Evolutionary conservation across 2,329 filamentous ascomycete species (phyloP), one percentile per base, ranked within the genome.

Genomic region (Fusarium mangiferae): DNA sequence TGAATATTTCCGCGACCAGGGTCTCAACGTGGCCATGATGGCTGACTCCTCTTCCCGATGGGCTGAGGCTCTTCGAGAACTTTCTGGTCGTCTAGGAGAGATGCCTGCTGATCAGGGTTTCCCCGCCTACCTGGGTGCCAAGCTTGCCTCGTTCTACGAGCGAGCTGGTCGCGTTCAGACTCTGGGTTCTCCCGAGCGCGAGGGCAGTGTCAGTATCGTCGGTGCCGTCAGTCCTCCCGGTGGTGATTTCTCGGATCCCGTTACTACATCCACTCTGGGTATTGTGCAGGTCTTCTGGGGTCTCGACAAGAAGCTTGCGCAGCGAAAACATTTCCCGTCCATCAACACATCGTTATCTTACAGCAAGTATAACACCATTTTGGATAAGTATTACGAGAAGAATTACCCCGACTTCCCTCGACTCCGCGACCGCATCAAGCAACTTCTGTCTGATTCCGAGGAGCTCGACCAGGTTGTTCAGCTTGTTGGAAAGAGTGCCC

Each of bases 281-380:
- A 99, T 99, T 81, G 96, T 99, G 80, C 96, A 99, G 84, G 96
- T 99, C 78, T 99, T 99, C 88, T 99, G 96, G 96, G 96, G 96
- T 89, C 90, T 98, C 57, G 96, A 99, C 89, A 98, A 99, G 92
- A 98, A 98, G 88, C 92, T 99, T 69, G 96, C 96, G 28, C 96
- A 98, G 86, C 92, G 96, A 80, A 99, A 99, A 87, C 96, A 99
- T 85, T 99, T 99, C 89, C 96, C 96, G 11, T 98, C 95, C 38
- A 95, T 99, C 87, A 99, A 99, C 88, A 98, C 96, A 14, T 91
- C 91, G 26, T 87, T 94, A 76, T 98, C 94, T 75, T 99, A 99
- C 90, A 96, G 92, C 89, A 99, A 99, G 87, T 99, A 99, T 87
- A 97, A 92, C 51, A 91, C 83, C 70, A 89, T 94, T 46, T 90